phyloP scores from a whole-genome alignment of 805 yeast species.

The Blastobotrys parvus region DNA sequence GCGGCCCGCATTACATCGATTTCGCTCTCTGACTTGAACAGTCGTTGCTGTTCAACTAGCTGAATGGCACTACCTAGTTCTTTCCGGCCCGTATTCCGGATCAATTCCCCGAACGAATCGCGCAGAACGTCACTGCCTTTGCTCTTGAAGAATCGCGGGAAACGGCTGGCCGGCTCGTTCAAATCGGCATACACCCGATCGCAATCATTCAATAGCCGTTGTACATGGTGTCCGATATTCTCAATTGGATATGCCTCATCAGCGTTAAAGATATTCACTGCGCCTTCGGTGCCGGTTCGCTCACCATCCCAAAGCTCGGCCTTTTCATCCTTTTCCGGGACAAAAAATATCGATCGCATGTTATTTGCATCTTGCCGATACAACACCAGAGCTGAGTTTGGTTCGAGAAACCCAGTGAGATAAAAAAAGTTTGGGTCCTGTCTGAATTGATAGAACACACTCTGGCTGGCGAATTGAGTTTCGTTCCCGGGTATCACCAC shows the following conservation, averaged over 20 bases:
- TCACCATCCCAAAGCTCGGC: conserved; percentile 95
- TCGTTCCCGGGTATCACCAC: conserved; percentile 69
- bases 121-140: conserved; percentile 5
- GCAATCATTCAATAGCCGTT: not conserved
- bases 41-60: conserved; percentile 35
- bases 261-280: conserved; percentile 76
- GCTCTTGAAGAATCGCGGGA: conserved; percentile 8
- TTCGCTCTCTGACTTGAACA: conserved; percentile 69
- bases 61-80: conserved; percentile 11
- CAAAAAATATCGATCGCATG: conserved; percentile 64
- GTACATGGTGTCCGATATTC: conserved; percentile 14
- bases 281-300: conserved; percentile 81
- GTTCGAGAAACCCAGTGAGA: conserved; percentile 88
- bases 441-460: conserved; percentile 86
- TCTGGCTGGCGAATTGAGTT: conserved; percentile 75
- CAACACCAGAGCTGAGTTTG: conserved; percentile 57
- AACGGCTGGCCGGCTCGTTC: conserved; percentile 4
- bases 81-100: conserved; percentile 2
- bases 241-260: conserved; percentile 56
- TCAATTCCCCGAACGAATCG: conserved; percentile 4
- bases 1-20: conserved; percentile 73
- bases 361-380: conserved; percentile 30
- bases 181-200: conserved; percentile 12
- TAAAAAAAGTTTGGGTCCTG: conserved; percentile 86
- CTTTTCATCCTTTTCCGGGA: conserved; percentile 69